These are phyloP conservation scores for Auricularia sp. DNA, from an alignment of 768 basidiomycete species.

Conservation along the genomic window DNA sequence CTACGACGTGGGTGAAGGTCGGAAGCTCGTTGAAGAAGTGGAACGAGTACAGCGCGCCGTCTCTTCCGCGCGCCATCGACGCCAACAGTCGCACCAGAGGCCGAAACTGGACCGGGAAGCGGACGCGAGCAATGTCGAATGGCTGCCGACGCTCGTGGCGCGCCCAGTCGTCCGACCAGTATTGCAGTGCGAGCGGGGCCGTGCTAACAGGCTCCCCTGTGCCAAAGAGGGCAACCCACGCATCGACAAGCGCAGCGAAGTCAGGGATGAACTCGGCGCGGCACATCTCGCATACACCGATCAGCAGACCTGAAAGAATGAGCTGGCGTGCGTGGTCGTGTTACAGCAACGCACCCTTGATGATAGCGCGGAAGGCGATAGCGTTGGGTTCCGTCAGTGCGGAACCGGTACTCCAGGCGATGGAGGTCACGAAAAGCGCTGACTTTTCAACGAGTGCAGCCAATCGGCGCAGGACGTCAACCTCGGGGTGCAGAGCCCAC, in stretches of 20 bases:
- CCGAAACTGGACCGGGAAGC: slow-evolving; percentile 72
- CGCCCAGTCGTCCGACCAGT: slow-evolving; percentile 72
- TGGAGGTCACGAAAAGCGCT: slow-evolving; percentile 64
- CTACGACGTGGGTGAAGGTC: slow-evolving; percentile 66
- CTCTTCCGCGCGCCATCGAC: slow-evolving; percentile 59
- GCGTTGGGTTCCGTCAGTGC: slow-evolving; percentile 66
- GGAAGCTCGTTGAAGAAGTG: slow-evolving; percentile 64
- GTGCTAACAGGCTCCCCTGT: slow-evolving; percentile 55
- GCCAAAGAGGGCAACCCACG: slow-evolving; percentile 74
- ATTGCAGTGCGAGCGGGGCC: slow-evolving; percentile 60
- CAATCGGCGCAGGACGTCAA: slow-evolving; percentile 50
- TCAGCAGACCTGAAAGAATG: slow-evolving; percentile 50
- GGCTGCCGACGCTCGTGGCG: slow-evolving; percentile 64
- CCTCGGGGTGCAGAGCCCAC: slow-evolving; percentile 46
- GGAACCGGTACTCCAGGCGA: slow-evolving; percentile 60
- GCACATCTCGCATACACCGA: slow-evolving; percentile 61
- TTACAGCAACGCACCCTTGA: slow-evolving; percentile 55
- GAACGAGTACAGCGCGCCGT: slow-evolving; percentile 61
- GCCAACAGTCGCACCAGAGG: slow-evolving; percentile 64
- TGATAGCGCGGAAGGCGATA: slow-evolving; percentile 65
- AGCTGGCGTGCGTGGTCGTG: slow-evolving; percentile 3
- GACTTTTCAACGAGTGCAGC: slow-evolving; percentile 52
- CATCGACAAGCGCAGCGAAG: slow-evolving; percentile 58
- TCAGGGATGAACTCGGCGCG: slow-evolving; percentile 71
- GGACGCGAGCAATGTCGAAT: slow-evolving; percentile 69